Conservation (phyloP, 306 rosid genomes). For the Cicer cuneatum region DNA sequence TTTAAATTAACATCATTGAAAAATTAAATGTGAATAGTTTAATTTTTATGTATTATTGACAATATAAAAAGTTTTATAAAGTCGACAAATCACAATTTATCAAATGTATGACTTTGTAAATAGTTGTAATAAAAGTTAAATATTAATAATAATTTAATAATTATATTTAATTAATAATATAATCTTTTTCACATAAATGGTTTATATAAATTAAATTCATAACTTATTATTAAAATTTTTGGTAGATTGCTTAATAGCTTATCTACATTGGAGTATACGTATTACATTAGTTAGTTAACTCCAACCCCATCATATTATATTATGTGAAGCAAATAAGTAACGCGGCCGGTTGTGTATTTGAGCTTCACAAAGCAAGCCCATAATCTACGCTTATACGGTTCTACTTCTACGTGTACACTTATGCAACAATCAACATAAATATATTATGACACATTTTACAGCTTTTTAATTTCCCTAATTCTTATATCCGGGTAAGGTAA, state of each 20-base stretch:
- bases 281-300: constrained; percentile 27
- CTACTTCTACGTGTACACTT: background rate
- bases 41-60: too few species aligned
- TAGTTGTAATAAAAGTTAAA: too few species aligned
- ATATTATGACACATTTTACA: background rate
- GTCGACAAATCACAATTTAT: too few species aligned
- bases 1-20: background rate
- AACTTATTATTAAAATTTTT: too few species aligned
- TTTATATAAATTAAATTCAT: too few species aligned
- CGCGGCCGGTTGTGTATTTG: constrained; percentile 44
- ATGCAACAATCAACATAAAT: background rate
- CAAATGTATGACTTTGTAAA: too few species aligned
- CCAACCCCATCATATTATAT: background rate
- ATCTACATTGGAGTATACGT: background rate
- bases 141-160: too few species aligned
- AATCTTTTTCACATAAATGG: too few species aligned
- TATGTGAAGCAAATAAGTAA: background rate
- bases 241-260: too few species aligned
- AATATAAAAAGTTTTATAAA: too few species aligned
- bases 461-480: background rate
- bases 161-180: too few species aligned
- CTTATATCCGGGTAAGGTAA: background rate
- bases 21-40: background rate
- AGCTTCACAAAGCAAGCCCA: background rate
- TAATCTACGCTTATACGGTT: background rate